Evolutionary conservation across 345 rosid genomes (phyloP), one percentile per base, ranked within the genome.

Genomic region (Gossypium mustelinum): DNA sequence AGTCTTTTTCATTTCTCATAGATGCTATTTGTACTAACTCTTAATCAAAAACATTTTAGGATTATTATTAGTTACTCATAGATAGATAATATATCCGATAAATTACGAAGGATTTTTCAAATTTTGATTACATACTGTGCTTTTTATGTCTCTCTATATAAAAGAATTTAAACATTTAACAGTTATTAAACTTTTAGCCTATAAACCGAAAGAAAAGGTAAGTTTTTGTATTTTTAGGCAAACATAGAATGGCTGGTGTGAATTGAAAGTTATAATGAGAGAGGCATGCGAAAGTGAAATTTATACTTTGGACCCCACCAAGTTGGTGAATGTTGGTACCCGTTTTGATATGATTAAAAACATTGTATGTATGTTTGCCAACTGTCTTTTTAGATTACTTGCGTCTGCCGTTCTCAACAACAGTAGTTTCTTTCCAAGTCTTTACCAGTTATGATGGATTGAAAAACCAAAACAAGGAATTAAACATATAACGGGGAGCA

Each of bases 241-340:
- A 11, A 25, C 54, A 68, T 48, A 14, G 52, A 66, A 20, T 66
- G 39, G 34, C 45, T 45, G 27, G 45, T 1, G 48, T 52, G 68
- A 34, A 78, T 20, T 5, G 65, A 29, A 47, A 65, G 80, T 65
- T 14, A 59, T 11, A 4, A 59, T 59, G 2, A 54, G 17, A 12
- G 57, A 54, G 22, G 22, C 58, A 54, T 54, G 63, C 39, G 16
- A 59, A 59, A 59, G 41, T 59, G 10, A 39, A 51, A 58, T 27
- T 8, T 55, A 27, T 25, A 55, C 43, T 9, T 13, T 72, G 52
- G 22, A 59, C 43, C 14, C 51, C 76, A 47, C 27, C 80, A 72
- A 45, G 50, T 27, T 9, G 73, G 34, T 64, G 72, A 52, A 29
- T 17, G 62, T 8, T 39, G 73, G 45, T 69, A n/a, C 44, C 56